Evolutionary conservation across 2,329 filamentous ascomycete species (phyloP), one percentile per base, ranked within the genome.

Genomic region (Hymenoscyphus repandus): DNA sequence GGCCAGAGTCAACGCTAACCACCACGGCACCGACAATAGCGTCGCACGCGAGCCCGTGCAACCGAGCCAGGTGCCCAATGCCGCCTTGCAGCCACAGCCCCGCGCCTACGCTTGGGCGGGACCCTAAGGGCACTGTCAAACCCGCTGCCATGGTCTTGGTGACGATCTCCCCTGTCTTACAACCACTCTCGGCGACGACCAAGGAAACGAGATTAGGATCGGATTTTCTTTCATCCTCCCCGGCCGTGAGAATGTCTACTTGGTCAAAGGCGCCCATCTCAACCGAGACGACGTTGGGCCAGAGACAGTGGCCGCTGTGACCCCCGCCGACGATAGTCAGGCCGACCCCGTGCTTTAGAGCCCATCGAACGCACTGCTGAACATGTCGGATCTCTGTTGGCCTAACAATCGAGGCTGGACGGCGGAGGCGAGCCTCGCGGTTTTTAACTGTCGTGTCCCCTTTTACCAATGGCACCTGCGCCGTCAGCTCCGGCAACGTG

Each of bases 81-180:
- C 82, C 81, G 37, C 82, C 82, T 68, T 85, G 80, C 42, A 86
- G 68, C 79, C 79, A 85, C 12, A 81, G 57, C 0, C 82, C 82
- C 0, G 78, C 74, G 2, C 82, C 82, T 22, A 85, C 79, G 56
- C 80, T 84, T 55, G 82, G 82, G 5, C 82, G 77, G 22, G 78
- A 62, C 2, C 82, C 82, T 2, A 85, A 62, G 0, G 82, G 80
- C 2, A 85, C 74, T 49, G 75, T 78, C 47, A 84, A 1, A 2
- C 74, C 77, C 0, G 56, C 68, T 1, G 51, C 65, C 69, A 75
- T 74, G 45, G 56, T 43, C 44, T 50, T 51, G 36, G 20, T 57
- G 56, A 84, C 58, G 52, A 85, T 76, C 44, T 81, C 74, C 0
- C 70, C 77, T 0, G 74, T 73, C 40, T 69, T 82, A 62, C 78